These are phyloP conservation scores for Vickermania spadyakhi DNA, from an alignment of 208 protist genomes.

Conservation along the genomic window DNA sequence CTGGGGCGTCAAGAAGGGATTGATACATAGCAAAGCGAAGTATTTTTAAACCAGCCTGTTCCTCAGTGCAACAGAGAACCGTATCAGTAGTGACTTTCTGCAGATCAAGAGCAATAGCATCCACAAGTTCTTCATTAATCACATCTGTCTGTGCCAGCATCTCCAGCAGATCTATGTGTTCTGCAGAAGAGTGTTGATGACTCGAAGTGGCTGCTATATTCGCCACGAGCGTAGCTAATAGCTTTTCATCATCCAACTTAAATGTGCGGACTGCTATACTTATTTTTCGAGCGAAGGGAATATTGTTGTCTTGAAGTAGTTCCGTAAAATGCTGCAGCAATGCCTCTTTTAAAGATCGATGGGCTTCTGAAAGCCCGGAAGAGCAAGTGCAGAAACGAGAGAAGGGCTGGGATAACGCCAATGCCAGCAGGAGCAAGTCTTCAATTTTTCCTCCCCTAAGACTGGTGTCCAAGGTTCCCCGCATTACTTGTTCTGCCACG, in stretches of 20 bases:
- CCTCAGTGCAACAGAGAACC: background rate
- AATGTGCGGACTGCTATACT: background rate
- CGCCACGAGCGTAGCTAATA: background rate
- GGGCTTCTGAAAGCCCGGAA: background rate
- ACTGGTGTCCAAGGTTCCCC: background rate
- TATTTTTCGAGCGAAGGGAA: background rate
- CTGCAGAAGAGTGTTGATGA: no score
- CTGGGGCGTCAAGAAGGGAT: background rate
- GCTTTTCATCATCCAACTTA: background rate
- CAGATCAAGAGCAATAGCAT: constrained; percentile 21
- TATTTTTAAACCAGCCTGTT: background rate
- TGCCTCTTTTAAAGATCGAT: background rate
- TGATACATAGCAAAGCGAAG: background rate
- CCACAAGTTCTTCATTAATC: constrained; percentile 33
- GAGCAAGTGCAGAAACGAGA: background rate
- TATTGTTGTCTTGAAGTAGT: background rate
- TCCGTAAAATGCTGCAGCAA: background rate
- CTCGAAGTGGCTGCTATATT: no score
- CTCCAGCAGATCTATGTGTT: constrained; percentile 5
- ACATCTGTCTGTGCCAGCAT: constrained; percentile 10
- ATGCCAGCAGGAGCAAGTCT: background rate
- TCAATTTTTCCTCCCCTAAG: background rate
- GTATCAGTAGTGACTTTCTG: background rate
- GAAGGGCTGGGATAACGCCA: background rate
- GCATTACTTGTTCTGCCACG: background rate